phyloP scores from a whole-genome alignment of 2,329 filamentous ascomycete genomes.

The Drechslerella coelobrocha region DNA sequence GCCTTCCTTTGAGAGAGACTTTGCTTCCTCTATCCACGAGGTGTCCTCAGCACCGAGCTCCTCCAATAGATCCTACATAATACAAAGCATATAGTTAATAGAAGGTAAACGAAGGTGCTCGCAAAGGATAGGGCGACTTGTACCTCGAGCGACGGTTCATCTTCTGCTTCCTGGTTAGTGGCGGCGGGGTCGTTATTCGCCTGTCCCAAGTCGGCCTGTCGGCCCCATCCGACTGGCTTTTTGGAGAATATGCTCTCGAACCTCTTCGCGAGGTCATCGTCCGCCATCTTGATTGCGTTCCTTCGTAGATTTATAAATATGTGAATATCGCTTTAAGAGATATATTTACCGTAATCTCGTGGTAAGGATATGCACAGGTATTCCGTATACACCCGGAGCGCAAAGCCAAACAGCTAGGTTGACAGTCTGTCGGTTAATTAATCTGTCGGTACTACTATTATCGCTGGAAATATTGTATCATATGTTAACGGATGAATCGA shows the following conservation, averaged over 20 bases:
- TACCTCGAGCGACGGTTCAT: conserved; percentile 44
- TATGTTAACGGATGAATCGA: background rate
- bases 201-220: conserved; percentile 6
- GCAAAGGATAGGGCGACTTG: background rate
- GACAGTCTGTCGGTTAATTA: background rate
- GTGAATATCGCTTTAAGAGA: background rate
- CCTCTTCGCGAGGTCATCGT: conserved; percentile 42
- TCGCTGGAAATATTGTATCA: background rate
- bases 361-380: too few species aligned
- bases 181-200: background rate
- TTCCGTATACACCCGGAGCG: conserved; percentile 1
- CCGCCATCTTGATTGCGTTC: conserved; percentile 12
- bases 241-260: conserved; percentile 49
- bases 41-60: conserved; percentile 43
- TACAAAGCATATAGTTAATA: background rate
- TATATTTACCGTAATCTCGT: too few species aligned
- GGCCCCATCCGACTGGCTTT: conserved; percentile 33
- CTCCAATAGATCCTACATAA: conserved; percentile 30
- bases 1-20: conserved; percentile 35
- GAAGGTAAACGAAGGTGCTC: background rate
- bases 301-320: background rate
- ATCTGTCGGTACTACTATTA: background rate
- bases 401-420: background rate
- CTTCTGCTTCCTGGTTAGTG: conserved; percentile 26
- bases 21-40: conserved; percentile 45